Base-by-base conservation (phyloP, 805 yeast species). In the Ogataea methanolica region DNA sequence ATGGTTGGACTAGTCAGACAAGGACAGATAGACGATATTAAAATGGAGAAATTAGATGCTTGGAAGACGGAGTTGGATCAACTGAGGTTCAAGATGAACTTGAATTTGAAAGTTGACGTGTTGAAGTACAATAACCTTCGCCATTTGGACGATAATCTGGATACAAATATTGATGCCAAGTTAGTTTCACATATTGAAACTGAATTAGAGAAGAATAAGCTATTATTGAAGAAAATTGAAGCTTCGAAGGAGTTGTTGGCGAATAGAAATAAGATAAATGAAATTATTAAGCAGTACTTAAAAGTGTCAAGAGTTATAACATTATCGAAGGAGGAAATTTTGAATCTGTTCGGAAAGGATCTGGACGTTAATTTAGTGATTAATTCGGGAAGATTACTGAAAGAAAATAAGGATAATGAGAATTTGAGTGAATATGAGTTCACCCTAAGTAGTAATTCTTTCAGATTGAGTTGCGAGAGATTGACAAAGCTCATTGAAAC, bases 281-380 rank as follows among this genome's bases (percentile, higher is more conserved):
- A 47, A 12, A 51, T 57, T 1, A 56, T 65, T 21, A 54, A 51
- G 36, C 49, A 58, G 23, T 60, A 62, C 38, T 44, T 61, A 21
- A 45, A 46, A 19, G 51, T 54, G 19, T 49, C 59, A 0, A 56
- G 58, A 39, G 36, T 49, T 7, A 55, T 66, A 19, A 53, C 51
- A 14, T 39, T 66, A 38, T 46, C 58, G 2, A 51, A 46, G 39
- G 36, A 33, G 8, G 67, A 66, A 45, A 23, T 66, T 2, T 47
- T 43, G 7, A 36, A 50, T n/a, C 50, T 66, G 21, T 66, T 66
- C 45, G 63, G 60, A 1, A 52, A 53, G 16, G 66, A 64, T 2
- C 44, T 57, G 7, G 66, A 64, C 37, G 44, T 48, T 15, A 47
- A 50, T 15, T 33, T 46, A 6, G 53, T 65, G 15, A 16, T 62